Percentiles rank a stretch among this genome's conserved stretches.
phyloP scores from a whole-genome alignment of 176 grass and related monocot genomes.

The Lolium rigidum region DNA sequence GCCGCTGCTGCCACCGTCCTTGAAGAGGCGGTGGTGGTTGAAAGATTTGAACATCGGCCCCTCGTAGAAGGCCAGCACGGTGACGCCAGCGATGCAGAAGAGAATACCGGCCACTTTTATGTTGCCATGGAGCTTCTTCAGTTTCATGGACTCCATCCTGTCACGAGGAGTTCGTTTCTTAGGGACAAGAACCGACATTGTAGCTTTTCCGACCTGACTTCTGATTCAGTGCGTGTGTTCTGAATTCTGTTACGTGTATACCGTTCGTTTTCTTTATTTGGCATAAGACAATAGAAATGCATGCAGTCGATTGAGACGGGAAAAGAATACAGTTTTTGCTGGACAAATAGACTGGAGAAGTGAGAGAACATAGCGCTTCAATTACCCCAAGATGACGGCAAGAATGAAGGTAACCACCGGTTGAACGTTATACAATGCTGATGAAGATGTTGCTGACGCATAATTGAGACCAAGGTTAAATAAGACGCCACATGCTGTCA shows the following conservation, averaged over 20 bases:
- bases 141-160: constrained; percentile 77
- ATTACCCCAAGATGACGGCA: constrained; percentile 70
- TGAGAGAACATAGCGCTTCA: not conserved
- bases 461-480: constrained; percentile 69
- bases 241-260: not conserved
- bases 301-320: not conserved
- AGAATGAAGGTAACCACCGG: constrained; percentile 73
- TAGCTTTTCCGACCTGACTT: not conserved
- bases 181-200: not conserved
- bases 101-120: constrained; percentile 61
- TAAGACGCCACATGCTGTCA: constrained; percentile 43
- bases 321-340: not conserved
- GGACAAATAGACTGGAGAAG: not conserved
- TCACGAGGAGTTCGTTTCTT: not conserved
- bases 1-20: not conserved
- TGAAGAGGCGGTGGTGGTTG: constrained; percentile 53
- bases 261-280: not conserved
- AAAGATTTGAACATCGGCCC: constrained; percentile 69
- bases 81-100: constrained; percentile 59
- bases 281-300: not conserved
- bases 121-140: constrained; percentile 63
- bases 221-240: not conserved
- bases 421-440: constrained; percentile 66
- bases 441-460: constrained; percentile 55
- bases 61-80: constrained; percentile 68